These are phyloP conservation scores for Thielaviopsis punctulata DNA, from an alignment of 2,329 filamentous ascomycete species.

Conservation along the genomic window DNA sequence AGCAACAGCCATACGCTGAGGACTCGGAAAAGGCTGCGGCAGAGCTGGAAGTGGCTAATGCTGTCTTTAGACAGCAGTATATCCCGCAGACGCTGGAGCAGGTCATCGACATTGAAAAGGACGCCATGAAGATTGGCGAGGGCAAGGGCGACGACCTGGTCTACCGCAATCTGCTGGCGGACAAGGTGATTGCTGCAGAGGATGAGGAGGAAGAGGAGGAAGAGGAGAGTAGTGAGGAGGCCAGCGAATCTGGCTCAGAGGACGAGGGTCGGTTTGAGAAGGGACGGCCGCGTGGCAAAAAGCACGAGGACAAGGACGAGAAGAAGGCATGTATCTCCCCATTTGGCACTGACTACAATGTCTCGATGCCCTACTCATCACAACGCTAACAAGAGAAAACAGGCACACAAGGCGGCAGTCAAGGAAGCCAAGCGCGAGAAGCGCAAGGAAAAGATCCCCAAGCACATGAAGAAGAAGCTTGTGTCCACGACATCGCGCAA, in stretches of 20 bases:
- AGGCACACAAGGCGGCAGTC: constrained; percentile 66
- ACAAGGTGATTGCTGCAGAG: constrained; percentile 33
- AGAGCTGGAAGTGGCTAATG: constrained; percentile 60
- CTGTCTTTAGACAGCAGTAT: constrained; percentile 90
- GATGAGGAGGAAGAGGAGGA: constrained; percentile 22
- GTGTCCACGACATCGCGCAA: constrained; percentile 44
- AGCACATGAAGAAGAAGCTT: constrained; percentile 83
- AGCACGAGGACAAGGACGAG: constrained; percentile 78
- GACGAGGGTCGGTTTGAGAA: constrained; percentile 44
- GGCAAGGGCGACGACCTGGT: constrained; percentile 64
- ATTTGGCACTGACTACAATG: neutral
- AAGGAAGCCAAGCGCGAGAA: constrained; percentile 95
- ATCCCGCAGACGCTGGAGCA: constrained; percentile 92
- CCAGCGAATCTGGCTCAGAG: constrained; percentile 28
- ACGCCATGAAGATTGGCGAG: constrained; percentile 57
- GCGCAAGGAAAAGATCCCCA: constrained; percentile 88
- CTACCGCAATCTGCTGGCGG: constrained; percentile 70
- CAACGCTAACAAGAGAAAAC: neutral
- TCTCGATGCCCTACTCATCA: no score
- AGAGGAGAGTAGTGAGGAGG: constrained; percentile 26
- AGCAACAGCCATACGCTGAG: constrained; percentile 31
- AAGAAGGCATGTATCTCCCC: constrained; percentile 42
- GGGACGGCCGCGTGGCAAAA: constrained; percentile 57
- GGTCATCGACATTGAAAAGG: constrained; percentile 89
- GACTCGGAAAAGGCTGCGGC: constrained; percentile 34